A percentile compares a stretch with the other conserved stretches of the same genome.
phyloP scores from a whole-genome alignment of 2,329 filamentous ascomycete species.

The Chalaropsis ovoidea region DNA sequence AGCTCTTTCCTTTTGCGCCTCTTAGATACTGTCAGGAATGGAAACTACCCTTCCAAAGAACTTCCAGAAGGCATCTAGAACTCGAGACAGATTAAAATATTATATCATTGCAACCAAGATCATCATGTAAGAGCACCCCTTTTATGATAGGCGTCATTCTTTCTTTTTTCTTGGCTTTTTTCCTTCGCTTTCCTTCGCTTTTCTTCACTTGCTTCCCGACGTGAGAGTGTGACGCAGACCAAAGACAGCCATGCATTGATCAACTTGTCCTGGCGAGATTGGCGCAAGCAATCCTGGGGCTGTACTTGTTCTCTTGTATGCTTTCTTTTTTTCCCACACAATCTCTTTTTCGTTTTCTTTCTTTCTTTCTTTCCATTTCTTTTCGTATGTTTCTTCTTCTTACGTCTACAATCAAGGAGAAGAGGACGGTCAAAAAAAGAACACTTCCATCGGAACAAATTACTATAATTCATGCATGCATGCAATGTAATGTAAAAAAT shows the following conservation, averaged over 20 bases:
- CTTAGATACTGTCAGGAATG: background rate
- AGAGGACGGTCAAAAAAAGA: background rate
- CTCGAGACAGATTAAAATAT: background rate
- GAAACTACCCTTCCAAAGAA: background rate
- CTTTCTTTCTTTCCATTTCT: background rate
- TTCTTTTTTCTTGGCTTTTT: background rate
- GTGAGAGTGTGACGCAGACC: background rate
- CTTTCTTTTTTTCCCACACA: background rate
- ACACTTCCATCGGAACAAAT: background rate
- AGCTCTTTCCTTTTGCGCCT: background rate
- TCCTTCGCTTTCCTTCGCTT: background rate
- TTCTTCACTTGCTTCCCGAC: background rate
- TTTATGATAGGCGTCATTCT: background rate
- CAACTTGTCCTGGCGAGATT: slow-evolving; percentile 1
- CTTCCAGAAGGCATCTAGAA: slow-evolving; percentile 10
- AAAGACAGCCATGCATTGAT: background rate
- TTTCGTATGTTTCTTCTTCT: background rate
- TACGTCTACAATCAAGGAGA: background rate
- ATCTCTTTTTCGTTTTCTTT: background rate
- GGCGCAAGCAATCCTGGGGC: background rate
- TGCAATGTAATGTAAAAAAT: background rate
- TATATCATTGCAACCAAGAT: slow-evolving; percentile 6
- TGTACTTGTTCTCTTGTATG: background rate
- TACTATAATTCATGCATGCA: background rate
- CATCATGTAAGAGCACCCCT: background rate